Evolutionary conservation across 139 green algal species (phyloP).

Genomic region (Picochlorum sp.): DNA sequence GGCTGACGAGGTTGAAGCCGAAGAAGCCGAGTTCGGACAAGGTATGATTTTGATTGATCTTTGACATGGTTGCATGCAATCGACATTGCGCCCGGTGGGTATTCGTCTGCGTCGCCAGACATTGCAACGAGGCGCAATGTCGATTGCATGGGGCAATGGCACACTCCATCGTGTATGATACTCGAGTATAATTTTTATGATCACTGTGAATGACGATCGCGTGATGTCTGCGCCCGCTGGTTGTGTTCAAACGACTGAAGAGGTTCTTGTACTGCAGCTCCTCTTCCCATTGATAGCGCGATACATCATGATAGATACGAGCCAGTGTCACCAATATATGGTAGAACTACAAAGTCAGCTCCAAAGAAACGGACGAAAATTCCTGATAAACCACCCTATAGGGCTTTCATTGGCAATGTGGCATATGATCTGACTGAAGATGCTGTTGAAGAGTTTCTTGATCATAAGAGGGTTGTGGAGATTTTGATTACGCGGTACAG

Average conservation of each 20-base stretch:
- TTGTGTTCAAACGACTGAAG: neutral
- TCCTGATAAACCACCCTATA: slow-evolving; percentile 36
- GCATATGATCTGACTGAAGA: slow-evolving; percentile 29
- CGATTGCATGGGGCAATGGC: too few relatives aligned
- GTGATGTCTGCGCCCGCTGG: neutral
- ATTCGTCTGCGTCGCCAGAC: too few relatives aligned
- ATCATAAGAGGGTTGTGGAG: slow-evolving; percentile 25
- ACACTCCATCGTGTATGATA: too few relatives aligned
- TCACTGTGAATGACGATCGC: too few relatives aligned
- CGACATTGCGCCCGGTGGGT: too few relatives aligned
- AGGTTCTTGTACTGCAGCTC: slow-evolving; percentile 8
- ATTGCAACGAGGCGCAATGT: too few relatives aligned
- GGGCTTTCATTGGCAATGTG: slow-evolving; percentile 41
- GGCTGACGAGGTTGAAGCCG: slow-evolving; percentile 34
- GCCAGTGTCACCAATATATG: slow-evolving; percentile 1
- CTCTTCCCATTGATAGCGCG: neutral
- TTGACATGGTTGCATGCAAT: too few relatives aligned
- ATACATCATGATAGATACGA: neutral
- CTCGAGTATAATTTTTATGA: too few relatives aligned
- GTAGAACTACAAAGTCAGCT: neutral
- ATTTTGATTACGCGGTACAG: slow-evolving; percentile 34
- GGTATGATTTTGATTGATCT: slow-evolving; percentile 5
- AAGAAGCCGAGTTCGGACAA: slow-evolving; percentile 21
- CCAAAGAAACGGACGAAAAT: slow-evolving; percentile 3
- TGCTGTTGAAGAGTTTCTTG: slow-evolving; percentile 22